phyloP scores from a whole-genome alignment of 768 basidiomycete species.

The Royoungia palumana region DNA sequence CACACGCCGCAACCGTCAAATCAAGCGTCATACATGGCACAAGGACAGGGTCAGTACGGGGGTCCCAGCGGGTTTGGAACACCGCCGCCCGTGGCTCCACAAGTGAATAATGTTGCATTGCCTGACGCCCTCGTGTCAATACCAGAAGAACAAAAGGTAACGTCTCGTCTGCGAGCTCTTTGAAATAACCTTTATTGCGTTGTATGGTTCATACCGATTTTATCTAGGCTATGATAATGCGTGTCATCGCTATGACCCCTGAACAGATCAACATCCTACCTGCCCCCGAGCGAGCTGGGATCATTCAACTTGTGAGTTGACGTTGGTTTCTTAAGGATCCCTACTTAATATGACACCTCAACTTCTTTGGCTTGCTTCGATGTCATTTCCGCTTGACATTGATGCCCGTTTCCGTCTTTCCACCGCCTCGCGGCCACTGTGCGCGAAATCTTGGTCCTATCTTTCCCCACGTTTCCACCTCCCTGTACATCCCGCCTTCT shows the following conservation, averaged over 20 bases:
- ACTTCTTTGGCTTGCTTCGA: conserved; percentile 5
- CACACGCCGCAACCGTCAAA: conserved; percentile 27
- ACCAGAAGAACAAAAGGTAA: conserved; percentile 68
- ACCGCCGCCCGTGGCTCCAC: conserved; percentile 20
- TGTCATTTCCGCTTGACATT: conserved; percentile 24
- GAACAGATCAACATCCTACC: conserved; percentile 80
- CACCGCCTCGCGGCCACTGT: conserved; percentile 6
- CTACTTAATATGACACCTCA: conserved; percentile 11
- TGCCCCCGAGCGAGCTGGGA: conserved; percentile 67
- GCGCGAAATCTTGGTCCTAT: conserved; percentile 4
- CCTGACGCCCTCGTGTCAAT: conserved; percentile 56
- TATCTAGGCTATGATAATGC: conserved; percentile 66
- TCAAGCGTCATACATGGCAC: conserved; percentile 17
- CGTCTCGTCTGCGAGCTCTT: neutral
- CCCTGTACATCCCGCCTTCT: conserved; percentile 10
- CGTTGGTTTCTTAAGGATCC: neutral
- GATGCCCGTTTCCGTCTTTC: conserved; percentile 23
- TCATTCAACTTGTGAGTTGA: conserved; percentile 75
- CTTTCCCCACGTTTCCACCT: conserved; percentile 12
- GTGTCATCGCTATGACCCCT: conserved; percentile 76
- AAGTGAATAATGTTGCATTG: conserved; percentile 26
- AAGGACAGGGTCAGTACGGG: conserved; percentile 19
- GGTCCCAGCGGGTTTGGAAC: conserved; percentile 17
- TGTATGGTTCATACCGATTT: conserved; percentile 12
- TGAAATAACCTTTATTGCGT: neutral